phyloP scores from a whole-genome alignment of 768 basidiomycete species.

The Gautieria morchelliformis region DNA sequence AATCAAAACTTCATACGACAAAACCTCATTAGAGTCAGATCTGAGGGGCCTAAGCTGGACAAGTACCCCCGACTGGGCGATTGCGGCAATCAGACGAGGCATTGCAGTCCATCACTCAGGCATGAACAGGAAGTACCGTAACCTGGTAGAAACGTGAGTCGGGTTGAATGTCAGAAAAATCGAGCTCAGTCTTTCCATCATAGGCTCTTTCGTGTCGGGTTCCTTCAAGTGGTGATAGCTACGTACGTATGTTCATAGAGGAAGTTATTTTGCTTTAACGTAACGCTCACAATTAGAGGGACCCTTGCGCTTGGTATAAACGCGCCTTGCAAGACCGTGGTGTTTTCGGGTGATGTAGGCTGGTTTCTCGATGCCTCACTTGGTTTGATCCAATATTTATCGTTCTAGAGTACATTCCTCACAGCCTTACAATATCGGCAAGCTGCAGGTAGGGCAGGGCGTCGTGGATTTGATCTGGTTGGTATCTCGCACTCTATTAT shows the following conservation, averaged over 20 bases:
- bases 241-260: constrained; percentile 26
- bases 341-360: constrained; percentile 44
- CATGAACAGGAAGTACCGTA: constrained; percentile 54
- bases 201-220: constrained; percentile 54
- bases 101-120: constrained; percentile 64
- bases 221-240: constrained; percentile 55
- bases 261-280: neutral
- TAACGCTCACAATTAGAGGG: constrained; percentile 22
- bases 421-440: constrained; percentile 46
- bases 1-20: constrained; percentile 31
- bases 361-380: constrained; percentile 31
- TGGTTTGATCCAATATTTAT: neutral
- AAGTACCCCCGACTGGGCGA: constrained; percentile 31
- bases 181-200: neutral
- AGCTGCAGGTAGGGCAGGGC: constrained; percentile 64
- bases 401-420: neutral
- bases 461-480: constrained; percentile 54
- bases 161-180: neutral
- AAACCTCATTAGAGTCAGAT: constrained; percentile 39
- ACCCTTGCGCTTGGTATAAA: constrained; percentile 71
- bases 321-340: constrained; percentile 56
- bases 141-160: constrained; percentile 44
- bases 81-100: constrained; percentile 44
- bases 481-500: neutral
- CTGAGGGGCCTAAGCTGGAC: constrained; percentile 29